Evolutionary conservation across 2,329 filamentous ascomycete genomes (phyloP), one percentile per base, ranked within the genome.

Genomic region (Diaporthe destruens): DNA sequence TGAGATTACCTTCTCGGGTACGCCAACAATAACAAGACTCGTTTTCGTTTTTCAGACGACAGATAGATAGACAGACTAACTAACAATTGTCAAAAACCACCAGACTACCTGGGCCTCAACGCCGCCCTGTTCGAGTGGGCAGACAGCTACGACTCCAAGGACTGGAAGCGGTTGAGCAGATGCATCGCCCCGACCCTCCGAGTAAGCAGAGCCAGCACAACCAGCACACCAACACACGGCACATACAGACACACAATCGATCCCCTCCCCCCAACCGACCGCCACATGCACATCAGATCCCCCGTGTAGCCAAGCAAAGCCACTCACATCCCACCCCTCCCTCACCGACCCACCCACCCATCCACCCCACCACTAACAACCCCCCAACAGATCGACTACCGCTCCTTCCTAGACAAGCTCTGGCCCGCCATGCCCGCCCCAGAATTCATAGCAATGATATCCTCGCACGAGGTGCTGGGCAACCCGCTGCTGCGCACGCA

Each of bases 371-470:
- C 44, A 49, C 20, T 20, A n/a, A n/a, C 39, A 34, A 16, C 79
- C 39, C 29, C 2, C 14, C 7, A n/a, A 18, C 80, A 92, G 86
- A 87, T 94, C 77, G 93, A 95, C 85, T 95, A 95, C 87, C 89
- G 88, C 66, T 86, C 87, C 53, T 89, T 91, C 80, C 86, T 89
- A 68, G 85, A 89, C 80, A 87, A 87, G 78, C 80, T 88, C 71
- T 91, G 89, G 89, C 86, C 88, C 63, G 84, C 86, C 65, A 91
- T 92, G 88, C 84, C 87, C 1, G 87, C 88, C 0, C 85, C 87
- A 3, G 88, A 91, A n/a, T 92, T 87, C 82, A 82, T 91, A 78
- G 77, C 80, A 75, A 91, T 92, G 88, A 83, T 90, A 76, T 88
- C 88, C 34, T 84, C 86, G 78, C 81, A 83, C 25, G 80, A 84